A percentile compares a stretch with the other conserved stretches of the same genome.
Conservation (phyloP, 2,329 filamentous ascomycete species). For the Paecilomyces variotii region DNA sequence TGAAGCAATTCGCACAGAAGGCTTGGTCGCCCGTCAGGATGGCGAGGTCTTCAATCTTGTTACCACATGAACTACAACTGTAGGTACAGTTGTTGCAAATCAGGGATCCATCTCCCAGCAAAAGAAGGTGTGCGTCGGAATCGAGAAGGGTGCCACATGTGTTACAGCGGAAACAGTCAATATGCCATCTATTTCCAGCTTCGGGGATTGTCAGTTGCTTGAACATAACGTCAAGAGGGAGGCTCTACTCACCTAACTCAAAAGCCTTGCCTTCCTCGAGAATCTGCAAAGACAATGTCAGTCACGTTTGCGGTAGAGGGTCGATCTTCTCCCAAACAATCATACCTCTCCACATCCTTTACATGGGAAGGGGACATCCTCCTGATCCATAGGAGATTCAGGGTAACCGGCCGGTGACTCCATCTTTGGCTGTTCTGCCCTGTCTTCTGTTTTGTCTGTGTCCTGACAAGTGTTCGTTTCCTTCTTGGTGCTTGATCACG, state of each 20-base stretch:
- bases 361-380: constrained; percentile 76
- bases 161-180: constrained; percentile 97
- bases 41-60: constrained; percentile 97
- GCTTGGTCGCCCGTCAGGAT: constrained; percentile 97
- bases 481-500: neutral
- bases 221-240: constrained; percentile 4
- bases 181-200: constrained; percentile 97
- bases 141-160: constrained; percentile 92
- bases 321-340: constrained; percentile 2
- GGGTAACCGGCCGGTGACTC: constrained; percentile 48
- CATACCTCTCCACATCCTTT: constrained; percentile 86
- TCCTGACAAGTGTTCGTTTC: neutral
- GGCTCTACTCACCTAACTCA: constrained; percentile 67
- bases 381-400: constrained; percentile 61
- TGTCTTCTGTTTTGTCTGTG: neutral
- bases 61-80: constrained; percentile 90
- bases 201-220: constrained; percentile 25
- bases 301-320: constrained; percentile 3
- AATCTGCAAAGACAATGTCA: constrained; percentile 52
- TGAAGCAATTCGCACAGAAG: constrained; percentile 94
- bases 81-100: constrained; percentile 99
- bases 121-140: constrained; percentile 92
- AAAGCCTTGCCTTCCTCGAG: constrained; percentile 98
- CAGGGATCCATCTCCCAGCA: constrained; percentile 92
- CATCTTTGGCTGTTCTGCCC: constrained; percentile 27